Evolutionary conservation across 1,139 yeast genomes (phyloP), one percentile per base, ranked within the genome.

Genomic region (Candida smagusa): DNA sequence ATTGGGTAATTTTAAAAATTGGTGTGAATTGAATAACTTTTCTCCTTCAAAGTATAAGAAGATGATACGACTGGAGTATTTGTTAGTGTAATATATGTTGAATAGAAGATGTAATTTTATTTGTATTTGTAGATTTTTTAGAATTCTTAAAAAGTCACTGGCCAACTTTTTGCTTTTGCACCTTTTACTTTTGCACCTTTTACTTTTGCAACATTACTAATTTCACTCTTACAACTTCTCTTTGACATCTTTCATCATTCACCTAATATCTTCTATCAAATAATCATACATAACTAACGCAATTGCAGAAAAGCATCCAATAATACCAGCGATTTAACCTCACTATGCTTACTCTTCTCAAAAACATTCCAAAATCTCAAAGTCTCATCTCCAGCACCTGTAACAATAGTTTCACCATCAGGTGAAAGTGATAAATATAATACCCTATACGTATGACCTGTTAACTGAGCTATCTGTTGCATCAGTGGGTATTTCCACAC

Each of bases 331-430:
- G 79, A 65, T 19, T 81, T 79, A 12, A 75, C 77, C 31, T 68
- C 72, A 42, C 74, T 81, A 31, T 69, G 63, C 53, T 77, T 81
- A 43, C 74, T 79, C 58, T 84, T 87, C 44, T 86, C 95, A 63
- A 87, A 89, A 2, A 88, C 84, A 50, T 86, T 87, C 97, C 97
- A 90, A 53, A 89, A 87, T 49, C 97, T 63, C 42, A 92, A 65
- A 0, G 98, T 92, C 60, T 94, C 98, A 62, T 92, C 99, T 2
- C 98, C 98, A 1, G 98, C 97, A 1, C 98, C 99, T 0, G 98
- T 90, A 2, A 92, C 98, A n/a, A 92, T 84, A 0, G 97, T 88
- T 46, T 87, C 90, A 1, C 98, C 98, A 61, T 92, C 97, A 0
- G 97, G 96, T n/a, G 95, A 84, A 65, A 92, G 72, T 3, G 96